A percentile compares a stretch with the other conserved stretches of the same genome.
Evolutionary conservation across 2,329 filamentous ascomycete species (phyloP).

Genomic region (Penicillium palitans): DNA sequence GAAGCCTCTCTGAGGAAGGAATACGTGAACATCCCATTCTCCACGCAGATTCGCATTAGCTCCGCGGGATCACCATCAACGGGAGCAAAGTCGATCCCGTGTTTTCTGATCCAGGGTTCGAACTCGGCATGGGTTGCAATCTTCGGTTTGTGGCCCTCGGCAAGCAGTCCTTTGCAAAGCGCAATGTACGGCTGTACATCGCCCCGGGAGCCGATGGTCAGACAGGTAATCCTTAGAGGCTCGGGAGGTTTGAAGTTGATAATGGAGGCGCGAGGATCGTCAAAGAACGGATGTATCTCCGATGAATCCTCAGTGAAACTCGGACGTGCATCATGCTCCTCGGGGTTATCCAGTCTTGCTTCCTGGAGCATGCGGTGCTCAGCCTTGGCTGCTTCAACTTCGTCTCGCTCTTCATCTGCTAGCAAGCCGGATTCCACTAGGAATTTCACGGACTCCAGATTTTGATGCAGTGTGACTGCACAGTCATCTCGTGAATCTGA

Average conservation of each 20-base stretch:
- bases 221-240: constrained; percentile 79
- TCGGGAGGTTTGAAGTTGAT: constrained; percentile 85
- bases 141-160: constrained; percentile 79
- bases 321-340: constrained; percentile 30
- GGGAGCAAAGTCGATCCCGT: constrained; percentile 88
- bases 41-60: constrained; percentile 92
- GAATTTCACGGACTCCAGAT: constrained; percentile 70
- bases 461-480: constrained; percentile 74
- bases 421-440: constrained; percentile 69
- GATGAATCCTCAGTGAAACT: constrained; percentile 34
- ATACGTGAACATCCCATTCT: constrained; percentile 95
- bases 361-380: constrained; percentile 80
- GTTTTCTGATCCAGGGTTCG: constrained; percentile 80
- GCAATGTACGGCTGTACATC: constrained; percentile 98
- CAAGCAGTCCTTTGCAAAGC: constrained; percentile 83
- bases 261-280: constrained; percentile 83
- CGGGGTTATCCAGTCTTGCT: constrained; percentile 58
- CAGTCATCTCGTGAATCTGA: constrained; percentile 84
- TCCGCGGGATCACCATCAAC: constrained; percentile 91
- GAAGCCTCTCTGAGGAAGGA: constrained; percentile 87
- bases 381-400: constrained; percentile 71
- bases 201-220: constrained; percentile 93
- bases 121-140: constrained; percentile 96
- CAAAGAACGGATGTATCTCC: constrained; percentile 73
- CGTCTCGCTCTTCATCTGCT: constrained; percentile 66